A percentile compares a stretch with the other conserved stretches of the same genome.
Evolutionary conservation across 2,329 filamentous ascomycete genomes (phyloP).

Genomic region (Calonectria multiphialidica): DNA sequence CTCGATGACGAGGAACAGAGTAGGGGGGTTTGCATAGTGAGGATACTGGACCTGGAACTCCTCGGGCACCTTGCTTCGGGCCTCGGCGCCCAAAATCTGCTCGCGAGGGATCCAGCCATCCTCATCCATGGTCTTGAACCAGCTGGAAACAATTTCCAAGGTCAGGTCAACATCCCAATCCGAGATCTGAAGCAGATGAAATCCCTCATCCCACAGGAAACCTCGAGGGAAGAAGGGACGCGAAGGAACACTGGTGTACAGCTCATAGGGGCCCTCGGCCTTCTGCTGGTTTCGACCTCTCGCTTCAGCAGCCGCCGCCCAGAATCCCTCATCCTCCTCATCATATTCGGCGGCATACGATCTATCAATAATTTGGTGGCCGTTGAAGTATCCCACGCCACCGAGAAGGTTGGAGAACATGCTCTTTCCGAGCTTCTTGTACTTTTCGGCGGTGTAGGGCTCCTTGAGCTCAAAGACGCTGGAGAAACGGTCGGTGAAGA

Average conservation of each 20-base stretch:
- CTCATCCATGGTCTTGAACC: slow-evolving; percentile 96
- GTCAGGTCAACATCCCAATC: slow-evolving; percentile 96
- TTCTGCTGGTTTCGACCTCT: slow-evolving; percentile 75
- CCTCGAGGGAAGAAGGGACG: slow-evolving; percentile 96
- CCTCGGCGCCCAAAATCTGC: slow-evolving; percentile 92
- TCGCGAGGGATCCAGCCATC: slow-evolving; percentile 98
- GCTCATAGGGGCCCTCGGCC: slow-evolving; percentile 84
- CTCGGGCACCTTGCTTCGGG: slow-evolving; percentile 90
- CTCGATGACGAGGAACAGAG: slow-evolving; percentile 90
- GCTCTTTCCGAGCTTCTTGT: slow-evolving; percentile 84
- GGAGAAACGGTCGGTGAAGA: slow-evolving; percentile 82
- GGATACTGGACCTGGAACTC: slow-evolving; percentile 98
- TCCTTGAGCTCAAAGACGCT: slow-evolving; percentile 74
- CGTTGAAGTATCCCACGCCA: slow-evolving; percentile 95
- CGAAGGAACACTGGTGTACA: slow-evolving; percentile 93
- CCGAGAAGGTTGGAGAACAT: slow-evolving; percentile 96
- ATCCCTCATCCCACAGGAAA: slow-evolving; percentile 98
- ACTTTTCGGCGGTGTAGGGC: slow-evolving; percentile 81
- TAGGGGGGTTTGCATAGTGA: slow-evolving; percentile 97
- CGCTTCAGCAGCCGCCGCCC: slow-evolving; percentile 90
- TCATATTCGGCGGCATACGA: slow-evolving; percentile 95
- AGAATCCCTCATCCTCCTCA: slow-evolving; percentile 95
- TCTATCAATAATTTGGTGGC: slow-evolving; percentile 87
- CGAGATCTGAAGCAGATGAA: slow-evolving; percentile 89
- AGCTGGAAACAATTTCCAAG: slow-evolving; percentile 90